Percentiles rank a stretch among this genome's conserved stretches.
phyloP scores from a whole-genome alignment of 2,329 filamentous ascomycete species.

The Domatiomyces catenatus region DNA sequence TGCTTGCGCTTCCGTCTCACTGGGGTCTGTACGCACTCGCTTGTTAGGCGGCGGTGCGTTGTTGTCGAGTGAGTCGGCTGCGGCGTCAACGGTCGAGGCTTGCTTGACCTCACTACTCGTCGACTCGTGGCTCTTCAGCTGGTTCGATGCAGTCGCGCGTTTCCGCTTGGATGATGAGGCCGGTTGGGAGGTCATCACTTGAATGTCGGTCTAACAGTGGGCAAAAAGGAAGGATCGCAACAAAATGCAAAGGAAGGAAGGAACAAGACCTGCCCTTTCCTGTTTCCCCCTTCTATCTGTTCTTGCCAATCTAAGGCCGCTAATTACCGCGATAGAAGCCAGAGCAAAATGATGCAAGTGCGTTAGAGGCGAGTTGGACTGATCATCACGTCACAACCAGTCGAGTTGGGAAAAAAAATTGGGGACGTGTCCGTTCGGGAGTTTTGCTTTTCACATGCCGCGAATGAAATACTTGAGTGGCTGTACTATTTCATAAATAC shows the following conservation, averaged over 20 bases:
- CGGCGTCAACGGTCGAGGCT: slow-evolving; percentile 67
- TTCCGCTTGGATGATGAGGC: slow-evolving; percentile 60
- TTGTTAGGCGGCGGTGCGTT: slow-evolving; percentile 50
- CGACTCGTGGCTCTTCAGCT: slow-evolving; percentile 26
- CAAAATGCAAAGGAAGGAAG: too few species aligned
- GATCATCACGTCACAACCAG: too few species aligned
- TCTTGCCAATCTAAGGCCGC: not conserved
- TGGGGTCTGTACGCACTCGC: slow-evolving; percentile 49
- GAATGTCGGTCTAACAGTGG: not conserved
- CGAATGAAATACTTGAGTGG: too few species aligned
- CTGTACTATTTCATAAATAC: too few species aligned
- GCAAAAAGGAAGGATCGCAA: too few species aligned
- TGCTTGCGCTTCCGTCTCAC: slow-evolving; percentile 18
- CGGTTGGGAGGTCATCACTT: slow-evolving; percentile 44
- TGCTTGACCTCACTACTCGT: slow-evolving; percentile 47
- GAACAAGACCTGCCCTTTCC: too few species aligned
- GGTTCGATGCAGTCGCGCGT: slow-evolving; percentile 42
- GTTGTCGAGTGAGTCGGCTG: slow-evolving; percentile 37
- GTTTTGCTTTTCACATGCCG: too few species aligned
- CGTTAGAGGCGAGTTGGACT: not conserved
- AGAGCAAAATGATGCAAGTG: not conserved
- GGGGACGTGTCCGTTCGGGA: too few species aligned
- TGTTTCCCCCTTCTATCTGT: not conserved
- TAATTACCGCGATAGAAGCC: not conserved
- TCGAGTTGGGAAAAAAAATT: too few species aligned